A percentile compares a stretch with the other conserved stretches of the same genome.
phyloP scores from a whole-genome alignment of 371 early-diverging fungal species.

The Mortierella sp. region DNA sequence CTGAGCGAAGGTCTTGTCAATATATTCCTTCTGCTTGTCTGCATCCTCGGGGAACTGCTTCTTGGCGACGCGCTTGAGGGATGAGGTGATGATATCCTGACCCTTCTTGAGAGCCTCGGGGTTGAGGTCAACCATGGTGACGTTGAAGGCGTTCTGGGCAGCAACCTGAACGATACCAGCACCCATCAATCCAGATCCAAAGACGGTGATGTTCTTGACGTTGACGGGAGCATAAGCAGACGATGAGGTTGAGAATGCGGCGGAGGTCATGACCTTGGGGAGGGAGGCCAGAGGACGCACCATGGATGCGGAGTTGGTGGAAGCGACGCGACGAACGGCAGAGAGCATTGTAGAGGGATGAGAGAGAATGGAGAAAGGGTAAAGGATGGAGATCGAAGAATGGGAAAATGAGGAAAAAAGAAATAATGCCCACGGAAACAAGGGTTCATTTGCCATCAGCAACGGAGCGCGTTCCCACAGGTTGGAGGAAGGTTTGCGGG shows the following conservation, averaged over 20 bases:
- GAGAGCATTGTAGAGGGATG: conserved; percentile 37
- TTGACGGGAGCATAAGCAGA: conserved; percentile 37
- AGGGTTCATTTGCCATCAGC: background rate
- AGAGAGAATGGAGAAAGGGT: conserved; percentile 3
- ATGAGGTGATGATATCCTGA: conserved; percentile 80
- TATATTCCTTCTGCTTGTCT: conserved; percentile 70
- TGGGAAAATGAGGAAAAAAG: background rate
- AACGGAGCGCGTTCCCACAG: conserved; percentile 30
- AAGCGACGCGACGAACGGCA: conserved; percentile 54
- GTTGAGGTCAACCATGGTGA: conserved; percentile 90
- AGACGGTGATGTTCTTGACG: conserved; percentile 74
- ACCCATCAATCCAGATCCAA: conserved; percentile 94
- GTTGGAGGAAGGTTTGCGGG: background rate
- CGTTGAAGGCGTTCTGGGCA: conserved; percentile 83
- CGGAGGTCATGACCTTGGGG: conserved; percentile 22
- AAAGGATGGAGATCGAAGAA: background rate
- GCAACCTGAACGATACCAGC: conserved; percentile 96
- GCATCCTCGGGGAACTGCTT: conserved; percentile 86
- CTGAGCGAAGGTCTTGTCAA: conserved; percentile 73
- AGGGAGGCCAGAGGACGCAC: conserved; percentile 53
- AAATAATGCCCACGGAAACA: conserved; percentile 8
- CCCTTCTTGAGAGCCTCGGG: conserved; percentile 83
- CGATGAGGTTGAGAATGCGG: conserved; percentile 54
- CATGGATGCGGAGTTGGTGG: conserved; percentile 46
- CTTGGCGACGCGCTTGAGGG: conserved; percentile 89